phyloP scores from a whole-genome alignment of 129 eudicot species.

The Deinandra increscens region DNA sequence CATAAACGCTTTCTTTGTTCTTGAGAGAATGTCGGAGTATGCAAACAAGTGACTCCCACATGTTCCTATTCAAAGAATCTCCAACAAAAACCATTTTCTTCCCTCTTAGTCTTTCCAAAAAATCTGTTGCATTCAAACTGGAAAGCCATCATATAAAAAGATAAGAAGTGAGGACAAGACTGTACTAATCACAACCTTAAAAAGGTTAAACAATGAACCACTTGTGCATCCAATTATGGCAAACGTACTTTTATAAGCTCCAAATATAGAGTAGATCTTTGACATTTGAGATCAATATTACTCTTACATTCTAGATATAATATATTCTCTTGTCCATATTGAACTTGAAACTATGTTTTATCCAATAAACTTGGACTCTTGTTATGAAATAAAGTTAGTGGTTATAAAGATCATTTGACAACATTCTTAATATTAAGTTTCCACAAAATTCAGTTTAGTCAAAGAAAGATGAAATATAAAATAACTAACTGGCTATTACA shows the following conservation, averaged over 20 bases:
- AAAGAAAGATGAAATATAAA: conserved; percentile 11
- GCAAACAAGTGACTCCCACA: conserved; percentile 99
- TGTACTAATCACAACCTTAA: neutral
- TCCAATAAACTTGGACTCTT: neutral
- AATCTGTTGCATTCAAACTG: conserved; percentile 83
- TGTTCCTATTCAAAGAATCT: conserved; percentile 89
- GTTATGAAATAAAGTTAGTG: neutral
- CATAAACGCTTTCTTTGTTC: conserved; percentile 70
- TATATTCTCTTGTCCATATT: neutral
- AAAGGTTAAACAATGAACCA: neutral
- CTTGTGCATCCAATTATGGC: neutral
- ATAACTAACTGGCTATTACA: conserved; percentile 17
- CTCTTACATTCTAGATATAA: neutral
- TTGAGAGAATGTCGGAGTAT: conserved; percentile 60
- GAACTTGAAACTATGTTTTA: neutral
- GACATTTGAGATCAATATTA: neutral
- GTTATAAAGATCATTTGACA: neutral
- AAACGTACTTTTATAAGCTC: neutral
- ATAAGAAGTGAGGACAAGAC: neutral
- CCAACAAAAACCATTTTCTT: conserved; percentile 88
- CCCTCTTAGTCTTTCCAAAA: conserved; percentile 82
- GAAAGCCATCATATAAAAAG: conserved; percentile 1
- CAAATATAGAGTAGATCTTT: conserved; percentile 1
- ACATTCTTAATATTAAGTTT: neutral
- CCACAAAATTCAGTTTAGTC: neutral